Base-by-base conservation (phyloP, 495 filamentous ascomycete genomes). In the Annulohypoxylon stygium region DNA sequence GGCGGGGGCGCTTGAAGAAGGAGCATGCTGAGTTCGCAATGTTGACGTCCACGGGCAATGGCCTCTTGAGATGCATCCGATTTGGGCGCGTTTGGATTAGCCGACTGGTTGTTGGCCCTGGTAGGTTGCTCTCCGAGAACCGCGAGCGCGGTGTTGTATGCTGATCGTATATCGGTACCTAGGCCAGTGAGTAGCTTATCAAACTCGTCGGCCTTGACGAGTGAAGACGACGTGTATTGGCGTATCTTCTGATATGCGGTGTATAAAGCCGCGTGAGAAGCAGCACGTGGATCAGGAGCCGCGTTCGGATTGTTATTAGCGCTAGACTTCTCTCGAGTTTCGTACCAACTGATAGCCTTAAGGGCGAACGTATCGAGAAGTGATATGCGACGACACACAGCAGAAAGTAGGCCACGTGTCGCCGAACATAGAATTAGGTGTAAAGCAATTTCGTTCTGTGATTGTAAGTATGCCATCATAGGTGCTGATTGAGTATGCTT, bases 391-490 rank as follows among this genome's bases (percentile, higher is more conserved):
- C 89, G 90, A 79, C 90, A 93, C 63, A 89, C 85, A 45, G 89
- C 90, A 16, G 86, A 86, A 59, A 95, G 82, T 72, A 94, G 90
- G 50, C 88, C 87, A 10, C 93, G 89, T 12, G 92, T 90, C 70
- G 91, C 89, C 58, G 91, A 93, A 65, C 90, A 90, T 23, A 95
- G 87, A 54, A 94, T 82, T 54, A 94, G 82, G 67, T 93, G 83
- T 25, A 97, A 83, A 25, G 90, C 83, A 12, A 93, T 79, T 36
- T 87, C 81, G 48, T 84, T 83, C 30, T 81, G 81, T 9, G 78
- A 65, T 9, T 79, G 80, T 25, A 88, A 76, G 55, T 86, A 83
- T 11, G 39, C 62, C 30, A 83, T 78, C 66, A 88, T 76, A 55
- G 87, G 83, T 20, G 81, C 69, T 65, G 88, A 71, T 82, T 90